Evolutionary conservation across 805 yeast genomes (phyloP).

Genomic region (Myxozyma neglecta): DNA sequence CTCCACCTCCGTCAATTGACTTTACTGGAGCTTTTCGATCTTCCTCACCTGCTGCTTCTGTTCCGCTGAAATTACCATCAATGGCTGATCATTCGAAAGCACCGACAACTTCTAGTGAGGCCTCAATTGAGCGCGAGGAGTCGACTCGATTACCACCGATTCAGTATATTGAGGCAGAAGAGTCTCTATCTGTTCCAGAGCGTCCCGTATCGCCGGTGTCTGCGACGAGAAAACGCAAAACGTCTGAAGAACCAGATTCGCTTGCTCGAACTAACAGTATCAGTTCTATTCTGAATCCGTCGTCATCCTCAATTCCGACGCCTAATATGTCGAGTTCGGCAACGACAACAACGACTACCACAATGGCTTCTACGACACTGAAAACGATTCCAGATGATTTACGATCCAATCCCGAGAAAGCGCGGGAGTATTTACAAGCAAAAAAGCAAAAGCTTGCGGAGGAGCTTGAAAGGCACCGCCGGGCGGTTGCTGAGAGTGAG

Average conservation of each 20-base stretch:
- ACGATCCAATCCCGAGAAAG: constrained; percentile 1
- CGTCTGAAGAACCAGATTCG: constrained; percentile 4
- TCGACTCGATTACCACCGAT: constrained; percentile 21
- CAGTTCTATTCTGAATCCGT: constrained; percentile 29
- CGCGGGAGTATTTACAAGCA: constrained; percentile 39
- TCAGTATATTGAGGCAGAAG: constrained; percentile 3
- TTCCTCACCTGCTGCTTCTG: constrained; percentile 10
- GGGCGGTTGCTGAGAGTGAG: constrained; percentile 36
- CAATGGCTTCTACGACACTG: too few species aligned
- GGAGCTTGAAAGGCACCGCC: constrained; percentile 36
- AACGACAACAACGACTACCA: too few species aligned
- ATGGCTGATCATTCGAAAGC: constrained; percentile 12
- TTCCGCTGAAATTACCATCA: constrained; percentile 19
- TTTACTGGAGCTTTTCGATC: constrained; percentile 44
- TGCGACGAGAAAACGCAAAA: neutral
- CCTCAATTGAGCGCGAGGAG: constrained; percentile 1
- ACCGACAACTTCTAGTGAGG: neutral
- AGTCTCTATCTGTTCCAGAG: constrained; percentile 6
- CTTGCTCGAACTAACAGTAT: constrained; percentile 22
- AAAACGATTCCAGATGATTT: neutral
- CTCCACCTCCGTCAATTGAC: constrained; percentile 38
- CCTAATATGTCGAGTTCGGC: neutral
- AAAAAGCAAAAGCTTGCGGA: constrained; percentile 41
- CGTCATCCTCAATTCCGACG: neutral
- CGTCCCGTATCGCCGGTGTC: constrained; percentile 2